These are phyloP conservation scores for Cutaneotrichosporon daszewskae DNA, from an alignment of 1,284 basidiomycete genomes.

Conservation along the genomic window DNA sequence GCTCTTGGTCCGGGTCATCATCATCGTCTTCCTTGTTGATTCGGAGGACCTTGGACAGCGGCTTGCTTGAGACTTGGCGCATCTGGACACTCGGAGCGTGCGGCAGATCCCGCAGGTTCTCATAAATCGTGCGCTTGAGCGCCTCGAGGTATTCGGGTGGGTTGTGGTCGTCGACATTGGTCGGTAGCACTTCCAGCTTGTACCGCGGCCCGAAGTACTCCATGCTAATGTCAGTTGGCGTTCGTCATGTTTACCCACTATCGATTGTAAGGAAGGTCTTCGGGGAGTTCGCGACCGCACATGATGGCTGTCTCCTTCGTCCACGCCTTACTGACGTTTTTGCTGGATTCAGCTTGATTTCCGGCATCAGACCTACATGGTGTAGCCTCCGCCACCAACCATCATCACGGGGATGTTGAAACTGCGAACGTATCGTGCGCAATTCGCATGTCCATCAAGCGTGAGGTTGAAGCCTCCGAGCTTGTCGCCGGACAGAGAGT, in stretches of 20 bases:
- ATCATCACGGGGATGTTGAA: slow-evolving; percentile 85
- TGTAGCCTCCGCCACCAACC: slow-evolving; percentile 94
- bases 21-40: slow-evolving; percentile 37
- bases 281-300: slow-evolving; percentile 76
- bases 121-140: slow-evolving; percentile 67
- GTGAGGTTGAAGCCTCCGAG: slow-evolving; percentile 94
- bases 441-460: slow-evolving; percentile 87
- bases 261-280: slow-evolving; percentile 86
- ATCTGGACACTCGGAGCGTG: slow-evolving; percentile 82
- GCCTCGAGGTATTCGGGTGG: slow-evolving; percentile 74
- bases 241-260: slow-evolving; percentile 50
- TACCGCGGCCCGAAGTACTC: slow-evolving; percentile 98
- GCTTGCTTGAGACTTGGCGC: slow-evolving; percentile 66
- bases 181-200: slow-evolving; percentile 81
- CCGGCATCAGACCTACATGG: slow-evolving; percentile 45
- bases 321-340: slow-evolving; percentile 94
- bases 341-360: slow-evolving; percentile 51
- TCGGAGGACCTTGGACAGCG: slow-evolving; percentile 37
- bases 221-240: slow-evolving; percentile 50
- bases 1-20: slow-evolving; percentile 45
- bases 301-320: slow-evolving; percentile 95
- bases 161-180: slow-evolving; percentile 94
- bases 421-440: slow-evolving; percentile 77
- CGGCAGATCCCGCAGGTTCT: slow-evolving; percentile 69
- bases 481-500: slow-evolving; percentile 92